Evolutionary conservation across 2,329 filamentous ascomycete species (phyloP).

Genomic region (Neospermospora avenae): DNA sequence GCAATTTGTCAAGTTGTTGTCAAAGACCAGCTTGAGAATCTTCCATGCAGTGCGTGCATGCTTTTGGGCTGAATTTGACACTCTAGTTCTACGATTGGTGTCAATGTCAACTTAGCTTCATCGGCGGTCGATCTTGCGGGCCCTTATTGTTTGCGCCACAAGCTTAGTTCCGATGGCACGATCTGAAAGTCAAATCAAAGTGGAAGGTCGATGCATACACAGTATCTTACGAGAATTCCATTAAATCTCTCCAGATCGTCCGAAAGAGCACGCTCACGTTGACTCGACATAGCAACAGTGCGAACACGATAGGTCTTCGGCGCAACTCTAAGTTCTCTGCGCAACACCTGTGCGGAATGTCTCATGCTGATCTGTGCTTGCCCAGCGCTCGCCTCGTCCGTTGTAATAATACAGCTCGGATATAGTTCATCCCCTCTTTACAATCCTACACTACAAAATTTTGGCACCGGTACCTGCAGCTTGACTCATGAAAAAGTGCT

Average conservation of each 20-base stretch:
- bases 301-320: neutral
- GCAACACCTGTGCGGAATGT: conserved; percentile 4
- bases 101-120: neutral
- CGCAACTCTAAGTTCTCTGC: neutral
- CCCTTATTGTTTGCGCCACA: neutral
- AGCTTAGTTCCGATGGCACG: neutral
- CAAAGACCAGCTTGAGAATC: neutral
- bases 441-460: conserved; percentile 34
- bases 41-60: neutral
- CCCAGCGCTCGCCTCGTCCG: neutral
- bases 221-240: neutral
- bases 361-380: conserved; percentile 4
- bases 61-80: neutral
- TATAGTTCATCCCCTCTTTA: neutral
- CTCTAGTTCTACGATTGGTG: too few relatives aligned
- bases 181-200: neutral
- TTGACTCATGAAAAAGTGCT: conserved; percentile 81
- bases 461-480: conserved; percentile 54
- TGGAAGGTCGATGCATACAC: neutral
- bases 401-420: conserved; percentile 11
- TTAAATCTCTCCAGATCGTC: neutral
- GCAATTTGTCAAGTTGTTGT: neutral
- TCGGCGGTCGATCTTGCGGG: neutral
- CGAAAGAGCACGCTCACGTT: neutral
- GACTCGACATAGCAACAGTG: too few relatives aligned